A percentile compares a stretch with the other conserved stretches of the same genome.
These are phyloP conservation scores for Dryas alaskensis DNA, from an alignment of 306 rosid species.

Conservation along the genomic window DNA sequence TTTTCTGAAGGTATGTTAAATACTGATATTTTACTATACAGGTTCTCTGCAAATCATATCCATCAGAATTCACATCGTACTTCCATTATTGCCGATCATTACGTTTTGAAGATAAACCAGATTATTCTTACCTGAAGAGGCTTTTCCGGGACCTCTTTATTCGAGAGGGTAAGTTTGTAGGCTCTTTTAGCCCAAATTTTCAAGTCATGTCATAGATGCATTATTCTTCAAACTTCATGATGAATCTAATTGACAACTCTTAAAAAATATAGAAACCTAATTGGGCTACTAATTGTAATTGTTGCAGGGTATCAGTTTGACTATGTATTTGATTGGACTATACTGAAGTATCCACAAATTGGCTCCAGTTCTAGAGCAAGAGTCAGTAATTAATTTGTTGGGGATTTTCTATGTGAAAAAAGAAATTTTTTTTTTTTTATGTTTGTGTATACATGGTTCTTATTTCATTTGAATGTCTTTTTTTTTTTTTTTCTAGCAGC, in stretches of 20 bases:
- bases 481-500: conserved; percentile 41
- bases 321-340: conserved; percentile 96
- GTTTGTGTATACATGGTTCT: conserved; percentile 22
- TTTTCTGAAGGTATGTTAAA: neutral
- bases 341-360: conserved; percentile 86
- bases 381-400: conserved; percentile 43
- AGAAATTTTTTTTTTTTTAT: conserved; percentile 1
- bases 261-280: neutral
- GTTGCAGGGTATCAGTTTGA: conserved; percentile 90
- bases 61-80: conserved; percentile 84
- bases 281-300: conserved; percentile 19
- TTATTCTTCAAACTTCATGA: conserved; percentile 10
- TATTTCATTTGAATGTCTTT: conserved; percentile 18
- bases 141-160: conserved; percentile 94
- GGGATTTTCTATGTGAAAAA: conserved; percentile 22
- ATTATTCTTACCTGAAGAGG: conserved; percentile 90
- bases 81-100: conserved; percentile 89
- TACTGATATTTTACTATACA: conserved; percentile 25
- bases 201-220: neutral
- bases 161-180: conserved; percentile 70
- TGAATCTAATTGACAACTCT: conserved; percentile 16
- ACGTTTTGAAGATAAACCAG: conserved; percentile 97
- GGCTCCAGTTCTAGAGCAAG: conserved; percentile 87
- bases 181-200: conserved; percentile 4
- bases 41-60: conserved; percentile 87